Percentiles rank a stretch among this genome's conserved stretches.
Evolutionary conservation across 768 basidiomycete species (phyloP).

Genomic region (Suillus lakei): DNA sequence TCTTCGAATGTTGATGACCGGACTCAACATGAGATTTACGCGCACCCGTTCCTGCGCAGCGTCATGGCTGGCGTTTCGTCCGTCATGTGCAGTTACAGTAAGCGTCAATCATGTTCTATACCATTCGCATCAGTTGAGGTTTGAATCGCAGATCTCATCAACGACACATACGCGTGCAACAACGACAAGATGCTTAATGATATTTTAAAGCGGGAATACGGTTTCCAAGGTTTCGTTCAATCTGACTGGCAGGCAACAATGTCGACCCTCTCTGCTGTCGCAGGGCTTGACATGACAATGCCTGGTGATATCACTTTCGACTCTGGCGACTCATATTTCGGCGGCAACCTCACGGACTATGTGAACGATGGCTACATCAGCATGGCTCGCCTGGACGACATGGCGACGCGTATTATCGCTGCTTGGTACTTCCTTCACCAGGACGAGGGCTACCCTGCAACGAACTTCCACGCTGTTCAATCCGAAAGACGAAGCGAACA

Average conservation of each 20-base stretch:
- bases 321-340: slow-evolving; percentile 61
- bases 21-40: slow-evolving; percentile 78
- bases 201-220: slow-evolving; percentile 75
- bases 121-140: slow-evolving; percentile 10
- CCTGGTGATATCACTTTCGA: slow-evolving; percentile 61
- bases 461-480: slow-evolving; percentile 76
- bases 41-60: slow-evolving; percentile 69
- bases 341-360: slow-evolving; percentile 66
- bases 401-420: slow-evolving; percentile 82
- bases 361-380: slow-evolving; percentile 78
- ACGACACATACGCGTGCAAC: slow-evolving; percentile 77
- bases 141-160: slow-evolving; percentile 55
- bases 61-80: slow-evolving; percentile 76
- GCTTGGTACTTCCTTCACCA: slow-evolving; percentile 71
- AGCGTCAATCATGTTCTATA: slow-evolving; percentile 23
- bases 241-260: slow-evolving; percentile 74
- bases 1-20: slow-evolving; percentile 80
- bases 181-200: slow-evolving; percentile 73
- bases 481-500: slow-evolving; percentile 53
- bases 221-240: slow-evolving; percentile 81
- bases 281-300: slow-evolving; percentile 79
- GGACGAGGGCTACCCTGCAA: slow-evolving; percentile 57
- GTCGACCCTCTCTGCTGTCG: slow-evolving; percentile 62
- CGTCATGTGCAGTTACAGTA: slow-evolving; percentile 81
- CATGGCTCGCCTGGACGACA: slow-evolving; percentile 69